Conservation (phyloP, 768 basidiomycete species). For the Amanita rubescens region DNA sequence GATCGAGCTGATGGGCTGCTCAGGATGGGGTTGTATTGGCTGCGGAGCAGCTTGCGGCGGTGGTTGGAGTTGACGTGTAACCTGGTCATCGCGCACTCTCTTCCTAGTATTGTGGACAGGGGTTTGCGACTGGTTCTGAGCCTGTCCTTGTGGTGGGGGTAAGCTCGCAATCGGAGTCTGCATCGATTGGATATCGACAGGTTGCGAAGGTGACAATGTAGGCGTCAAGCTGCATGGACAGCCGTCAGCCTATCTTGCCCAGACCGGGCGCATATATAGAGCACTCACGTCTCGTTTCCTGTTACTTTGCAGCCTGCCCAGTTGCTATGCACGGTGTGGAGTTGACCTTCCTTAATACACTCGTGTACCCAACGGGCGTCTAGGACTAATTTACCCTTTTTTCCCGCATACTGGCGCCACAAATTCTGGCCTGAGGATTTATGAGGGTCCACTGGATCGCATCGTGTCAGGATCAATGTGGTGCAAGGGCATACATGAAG, state of each 20-base stretch:
- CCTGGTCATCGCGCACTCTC: constrained; percentile 4
- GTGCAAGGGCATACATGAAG: constrained; percentile 8
- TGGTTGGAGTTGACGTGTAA: constrained; percentile 6
- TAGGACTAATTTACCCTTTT: constrained; percentile 75
- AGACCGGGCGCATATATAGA: not conserved
- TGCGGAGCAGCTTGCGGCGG: constrained; percentile 7
- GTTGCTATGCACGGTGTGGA: constrained; percentile 69
- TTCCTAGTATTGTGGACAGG: constrained; percentile 1
- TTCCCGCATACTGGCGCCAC: constrained; percentile 70
- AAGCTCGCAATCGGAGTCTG: constrained; percentile 6
- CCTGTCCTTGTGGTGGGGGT: not conserved
- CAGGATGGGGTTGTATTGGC: constrained; percentile 10
- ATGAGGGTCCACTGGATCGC: constrained; percentile 61
- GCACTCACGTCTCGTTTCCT: constrained; percentile 61
- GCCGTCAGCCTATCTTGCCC: not conserved
- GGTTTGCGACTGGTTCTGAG: not conserved
- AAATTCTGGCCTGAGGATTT: constrained; percentile 76
- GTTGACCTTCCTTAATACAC: constrained; percentile 58
- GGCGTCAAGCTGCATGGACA: constrained; percentile 7
- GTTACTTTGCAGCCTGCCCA: constrained; percentile 81
- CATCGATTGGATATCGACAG: constrained; percentile 12
- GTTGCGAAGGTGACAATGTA: constrained; percentile 12
- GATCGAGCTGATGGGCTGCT: constrained; percentile 12
- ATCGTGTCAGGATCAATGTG: constrained; percentile 1
- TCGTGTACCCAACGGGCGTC: constrained; percentile 70